Conservation (phyloP, 176 grass and related monocot species). For the Saccharum spontaneum region DNA sequence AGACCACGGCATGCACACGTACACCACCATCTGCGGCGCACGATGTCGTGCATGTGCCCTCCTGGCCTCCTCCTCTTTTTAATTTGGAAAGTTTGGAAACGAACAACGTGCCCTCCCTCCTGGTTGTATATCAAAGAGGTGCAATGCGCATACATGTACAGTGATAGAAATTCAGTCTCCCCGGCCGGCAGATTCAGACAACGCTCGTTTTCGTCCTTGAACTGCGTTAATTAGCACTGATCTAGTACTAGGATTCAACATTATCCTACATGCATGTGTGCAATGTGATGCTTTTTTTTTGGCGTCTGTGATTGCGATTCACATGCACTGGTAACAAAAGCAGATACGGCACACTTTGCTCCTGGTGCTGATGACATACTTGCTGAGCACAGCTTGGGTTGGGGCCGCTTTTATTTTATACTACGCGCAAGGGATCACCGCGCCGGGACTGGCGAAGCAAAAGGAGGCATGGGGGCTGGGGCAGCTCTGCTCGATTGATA, state of each 20-base stretch:
- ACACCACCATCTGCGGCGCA: too few species aligned
- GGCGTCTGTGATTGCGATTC: not conserved
- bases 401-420: too few species aligned
- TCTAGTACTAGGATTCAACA: not conserved
- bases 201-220: not conserved
- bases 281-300: not conserved
- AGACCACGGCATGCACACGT: too few species aligned
- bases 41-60: too few species aligned
- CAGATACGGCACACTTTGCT: not conserved
- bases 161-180: not conserved
- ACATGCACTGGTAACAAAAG: slow-evolving; percentile 11
- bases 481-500: not conserved
- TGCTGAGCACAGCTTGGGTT: too few species aligned
- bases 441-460: too few species aligned
- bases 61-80: too few species aligned
- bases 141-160: not conserved
- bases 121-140: too few species aligned
- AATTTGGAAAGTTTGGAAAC: too few species aligned
- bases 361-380: not conserved
- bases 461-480: too few species aligned
- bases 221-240: not conserved
- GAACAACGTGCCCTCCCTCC: too few species aligned
- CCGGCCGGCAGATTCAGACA: not conserved
- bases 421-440: too few species aligned
- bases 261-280: slow-evolving; percentile 17